Evolutionary conservation across 1,284 basidiomycete species (phyloP), one percentile per base, ranked within the genome.

Genomic region (Puccinia polysora): DNA sequence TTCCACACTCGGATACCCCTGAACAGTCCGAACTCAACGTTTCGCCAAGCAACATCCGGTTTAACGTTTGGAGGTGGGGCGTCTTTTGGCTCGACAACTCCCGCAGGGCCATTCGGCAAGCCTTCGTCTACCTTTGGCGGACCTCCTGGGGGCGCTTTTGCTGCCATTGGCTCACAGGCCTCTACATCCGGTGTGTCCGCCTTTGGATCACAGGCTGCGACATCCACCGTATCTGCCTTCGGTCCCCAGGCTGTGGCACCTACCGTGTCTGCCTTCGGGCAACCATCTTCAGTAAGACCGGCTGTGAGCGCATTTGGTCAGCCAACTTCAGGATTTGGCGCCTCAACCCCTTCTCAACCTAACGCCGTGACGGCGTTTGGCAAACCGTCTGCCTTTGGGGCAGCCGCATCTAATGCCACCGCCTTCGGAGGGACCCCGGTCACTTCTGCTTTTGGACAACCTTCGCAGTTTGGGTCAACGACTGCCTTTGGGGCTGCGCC

Each of bases 1-100:
- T 70, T 62, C 49, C 68, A 62, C 28, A 62, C 56, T 18, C 56
- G 43, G n/a, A 43, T 52, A 38, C 45, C 68, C 8, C 25, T 70
- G 25, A 70, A 70, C 40, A 45, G 62, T 53, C 68, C 68, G 36
- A 70, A 32, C 18, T 62, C 68, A 4, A 70, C 68, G 18, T 62
- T 62, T 55, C 32, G 23, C 1, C 43, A 70, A 49, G 15, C 45
- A 2, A 65, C 30, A 14, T 23, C 58, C 28, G 30, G 28, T n/a
- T 34, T 43, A 23, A 32, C 68, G 6, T 45, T 58, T n/a, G 60
- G 60, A 30, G 58, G 68, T 40, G 47, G 10, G 8, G 23, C n/a
- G 40, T 1, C 53, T 25, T 47, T 45, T 25, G 52, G 53, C n/a
- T 34, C 52, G 28, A 2, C 40, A 1, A 68, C 5, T 40, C 47